A percentile compares a stretch with the other conserved stretches of the same genome.
These are phyloP conservation scores for Ceraceosorus bombacis DNA, from an alignment of 1,284 basidiomycete genomes.

Conservation along the genomic window DNA sequence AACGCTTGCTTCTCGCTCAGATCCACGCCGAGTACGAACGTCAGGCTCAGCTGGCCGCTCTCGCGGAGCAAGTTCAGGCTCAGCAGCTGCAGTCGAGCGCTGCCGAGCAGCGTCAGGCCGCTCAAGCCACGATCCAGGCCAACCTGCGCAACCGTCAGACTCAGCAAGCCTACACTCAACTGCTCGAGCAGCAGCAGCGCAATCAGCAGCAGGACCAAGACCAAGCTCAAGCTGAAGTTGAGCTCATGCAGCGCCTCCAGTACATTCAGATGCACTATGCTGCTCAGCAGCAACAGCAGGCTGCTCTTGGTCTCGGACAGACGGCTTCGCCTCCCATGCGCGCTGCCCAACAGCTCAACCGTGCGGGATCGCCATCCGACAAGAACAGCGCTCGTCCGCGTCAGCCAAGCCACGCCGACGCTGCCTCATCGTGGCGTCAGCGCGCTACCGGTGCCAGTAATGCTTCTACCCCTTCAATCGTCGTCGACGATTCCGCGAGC, in stretches of 20 bases:
- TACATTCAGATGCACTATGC: conserved; percentile 4
- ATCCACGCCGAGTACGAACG: conserved; percentile 28
- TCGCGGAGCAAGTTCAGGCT: background rate
- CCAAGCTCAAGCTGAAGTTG: background rate
- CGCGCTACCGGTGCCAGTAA: conserved; percentile 7
- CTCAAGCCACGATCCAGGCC: conserved; percentile 38
- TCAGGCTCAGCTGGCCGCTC: conserved; percentile 12
- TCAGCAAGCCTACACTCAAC: conserved; percentile 27
- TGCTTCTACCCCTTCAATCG: conserved; percentile 28
- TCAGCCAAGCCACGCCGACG: conserved; percentile 16
- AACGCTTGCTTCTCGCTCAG: conserved; percentile 33
- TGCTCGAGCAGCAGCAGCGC: conserved; percentile 11
- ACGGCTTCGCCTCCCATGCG: background rate
- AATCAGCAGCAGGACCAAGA: conserved; percentile 5
- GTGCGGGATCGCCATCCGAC: conserved; percentile 11
- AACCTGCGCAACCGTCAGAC: conserved; percentile 34
- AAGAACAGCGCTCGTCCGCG: conserved; percentile 10
- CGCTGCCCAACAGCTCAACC: conserved; percentile 1
- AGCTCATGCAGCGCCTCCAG: conserved; percentile 13
- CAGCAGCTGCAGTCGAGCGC: conserved; percentile 19
- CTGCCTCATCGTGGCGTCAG: conserved; percentile 26
- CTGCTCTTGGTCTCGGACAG: background rate
- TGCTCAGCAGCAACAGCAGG: conserved; percentile 8
- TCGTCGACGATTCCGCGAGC: conserved; percentile 37
- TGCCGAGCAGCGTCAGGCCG: conserved; percentile 36